Base-by-base conservation (phyloP, 768 basidiomycete species). In the Saitozyma sp. region DNA sequence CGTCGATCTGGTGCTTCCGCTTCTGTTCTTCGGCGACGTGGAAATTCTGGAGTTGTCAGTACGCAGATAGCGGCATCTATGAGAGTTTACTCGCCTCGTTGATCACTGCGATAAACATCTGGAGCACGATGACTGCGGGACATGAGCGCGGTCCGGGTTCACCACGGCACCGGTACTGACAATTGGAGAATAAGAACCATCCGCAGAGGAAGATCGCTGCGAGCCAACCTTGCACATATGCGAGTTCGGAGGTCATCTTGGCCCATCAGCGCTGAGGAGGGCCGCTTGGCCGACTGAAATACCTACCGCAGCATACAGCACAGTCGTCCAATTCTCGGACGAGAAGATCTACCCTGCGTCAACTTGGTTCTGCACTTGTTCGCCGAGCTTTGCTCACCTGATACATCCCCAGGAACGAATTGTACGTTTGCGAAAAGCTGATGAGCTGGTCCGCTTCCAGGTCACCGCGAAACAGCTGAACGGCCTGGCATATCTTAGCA, bases 71-170 rank as follows among this genome's bases (percentile, higher is more conserved):
- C 9, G 9, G 19, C 37, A 11, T 14, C 20, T 46, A 9, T 38
- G 37, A 13, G 10, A 20, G 45, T 40, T 9, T 29, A 50, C 67
- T 43, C 19, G 79, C 79, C 71, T 94, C 92, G 72, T 93, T 91
- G 83, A 96, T 92, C 50, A 95, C 92, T 41, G 95, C 95, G 71
- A 98, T 91, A 82, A 97, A 96, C 88, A 97, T 89, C 75, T 95
- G 92, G 54, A 95, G 78, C 9, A 95, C 84, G 70, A 95, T 91
- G 82, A 92, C 93, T 94, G 55, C 10, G 62, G 29, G 29, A 29
- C 48, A 17, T 65, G 20, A 60, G 56, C 46, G 43, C 20, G 6
- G 42, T 17, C 48, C 52, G 54, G 41, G 45, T 42, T 9, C 37
- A 48, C 16, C 16, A 10, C 4, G 51, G 55, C 37, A 13, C 29